phyloP scores from a whole-genome alignment of 805 yeast genomes.

The Ogataea nakhonphanomensis region DNA sequence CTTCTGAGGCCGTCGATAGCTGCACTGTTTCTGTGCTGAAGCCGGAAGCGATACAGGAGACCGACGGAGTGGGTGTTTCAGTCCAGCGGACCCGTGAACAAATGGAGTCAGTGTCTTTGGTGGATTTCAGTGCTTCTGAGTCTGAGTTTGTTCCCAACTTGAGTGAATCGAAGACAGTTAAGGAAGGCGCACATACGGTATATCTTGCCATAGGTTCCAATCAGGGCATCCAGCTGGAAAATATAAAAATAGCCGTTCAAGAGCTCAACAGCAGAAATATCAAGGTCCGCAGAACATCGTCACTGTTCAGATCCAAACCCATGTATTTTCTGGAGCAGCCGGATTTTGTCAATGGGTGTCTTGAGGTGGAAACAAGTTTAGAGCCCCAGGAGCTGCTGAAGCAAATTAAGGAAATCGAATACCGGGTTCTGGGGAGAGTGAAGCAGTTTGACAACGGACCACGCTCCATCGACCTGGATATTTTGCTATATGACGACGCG shows the following conservation, averaged over 20 bases:
- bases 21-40: constrained; percentile 67
- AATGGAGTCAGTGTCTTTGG: constrained; percentile 27
- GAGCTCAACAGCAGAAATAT: constrained; percentile 42
- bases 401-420: constrained; percentile 73
- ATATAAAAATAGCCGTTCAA: constrained; percentile 55
- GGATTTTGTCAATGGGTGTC: constrained; percentile 79
- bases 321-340: constrained; percentile 85
- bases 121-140: constrained; percentile 21
- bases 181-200: constrained; percentile 43
- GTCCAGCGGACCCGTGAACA: constrained; percentile 48
- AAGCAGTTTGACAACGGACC: constrained; percentile 90
- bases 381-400: constrained; percentile 62
- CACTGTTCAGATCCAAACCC: constrained; percentile 84
- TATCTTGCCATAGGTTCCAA: constrained; percentile 91
- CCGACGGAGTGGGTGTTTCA: constrained; percentile 88
- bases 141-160: constrained; percentile 29
- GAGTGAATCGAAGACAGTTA: constrained; percentile 21
- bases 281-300: constrained; percentile 58
- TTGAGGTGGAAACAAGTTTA: constrained; percentile 58
- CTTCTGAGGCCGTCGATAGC: constrained; percentile 6
- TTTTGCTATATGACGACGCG: constrained; percentile 63
- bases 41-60: constrained; percentile 82
- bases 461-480: constrained; percentile 85
- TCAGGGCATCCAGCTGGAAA: constrained; percentile 63
- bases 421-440: constrained; percentile 61